Conservation (phyloP, 768 basidiomycete species). For the Boletales sp. region DNA sequence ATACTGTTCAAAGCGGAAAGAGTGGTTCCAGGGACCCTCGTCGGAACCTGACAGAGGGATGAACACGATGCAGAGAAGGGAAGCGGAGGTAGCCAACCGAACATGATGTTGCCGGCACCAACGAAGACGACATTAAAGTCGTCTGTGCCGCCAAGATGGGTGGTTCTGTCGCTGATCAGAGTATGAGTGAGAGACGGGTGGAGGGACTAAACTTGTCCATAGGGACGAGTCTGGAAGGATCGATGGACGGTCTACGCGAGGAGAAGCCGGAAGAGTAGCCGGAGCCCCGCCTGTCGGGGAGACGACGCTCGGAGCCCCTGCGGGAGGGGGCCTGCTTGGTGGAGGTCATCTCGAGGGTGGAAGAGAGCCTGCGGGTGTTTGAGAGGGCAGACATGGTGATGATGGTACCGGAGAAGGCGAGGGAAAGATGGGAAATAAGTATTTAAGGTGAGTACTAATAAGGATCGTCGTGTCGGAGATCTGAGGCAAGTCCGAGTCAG, state of each 20-base stretch:
- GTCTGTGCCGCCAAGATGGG: constrained; percentile 55
- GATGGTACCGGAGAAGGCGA: constrained; percentile 6
- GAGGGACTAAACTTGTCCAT: constrained; percentile 66
- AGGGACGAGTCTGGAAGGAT: constrained; percentile 69
- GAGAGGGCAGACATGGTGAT: constrained; percentile 20
- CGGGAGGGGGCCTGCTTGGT: constrained; percentile 34
- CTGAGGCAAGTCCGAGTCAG: not conserved
- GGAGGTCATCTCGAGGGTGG: constrained; percentile 31
- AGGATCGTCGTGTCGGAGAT: constrained; percentile 10
- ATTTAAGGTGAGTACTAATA: constrained; percentile 16
- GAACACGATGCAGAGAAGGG: constrained; percentile 1
- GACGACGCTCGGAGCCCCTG: constrained; percentile 42
- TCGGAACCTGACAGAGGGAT: constrained; percentile 56
- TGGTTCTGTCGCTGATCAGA: constrained; percentile 35
- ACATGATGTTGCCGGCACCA: constrained; percentile 98
- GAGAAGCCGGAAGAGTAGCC: constrained; percentile 40
- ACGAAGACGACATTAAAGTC: constrained; percentile 94
- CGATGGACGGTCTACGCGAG: constrained; percentile 71
- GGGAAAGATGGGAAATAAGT: not conserved
- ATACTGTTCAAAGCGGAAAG: constrained; percentile 86
- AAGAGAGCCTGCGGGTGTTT: constrained; percentile 22
- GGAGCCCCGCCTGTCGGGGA: constrained; percentile 48
- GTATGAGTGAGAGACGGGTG: not conserved
- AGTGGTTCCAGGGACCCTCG: constrained; percentile 92
- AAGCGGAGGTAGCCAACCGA: constrained; percentile 50